Conservation (phyloP, 495 filamentous ascomycete species). For the Penicillium soppii region DNA sequence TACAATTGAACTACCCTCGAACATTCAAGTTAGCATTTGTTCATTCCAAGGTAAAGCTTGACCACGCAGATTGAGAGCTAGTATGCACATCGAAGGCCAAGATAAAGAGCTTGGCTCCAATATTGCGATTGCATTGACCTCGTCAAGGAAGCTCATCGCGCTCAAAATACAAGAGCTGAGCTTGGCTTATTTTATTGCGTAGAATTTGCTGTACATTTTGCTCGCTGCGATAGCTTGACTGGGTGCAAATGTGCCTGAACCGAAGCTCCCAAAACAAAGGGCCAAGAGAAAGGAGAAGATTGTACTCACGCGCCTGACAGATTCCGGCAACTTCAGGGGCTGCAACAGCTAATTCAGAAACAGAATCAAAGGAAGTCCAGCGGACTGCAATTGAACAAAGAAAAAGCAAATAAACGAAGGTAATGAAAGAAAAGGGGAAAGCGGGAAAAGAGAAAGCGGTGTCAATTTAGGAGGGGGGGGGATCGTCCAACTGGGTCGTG, state of each 20-base stretch:
- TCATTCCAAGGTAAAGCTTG: background rate
- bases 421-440: background rate
- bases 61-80: background rate
- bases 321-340: constrained; percentile 19
- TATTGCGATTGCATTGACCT: background rate
- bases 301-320: constrained; percentile 24
- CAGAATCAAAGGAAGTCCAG: constrained; percentile 1
- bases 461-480: constrained; percentile 18
- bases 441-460: constrained; percentile 25
- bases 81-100: background rate
- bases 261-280: constrained; percentile 11
- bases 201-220: background rate
- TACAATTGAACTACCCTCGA: background rate
- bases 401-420: constrained; percentile 13
- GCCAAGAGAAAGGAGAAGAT: background rate
- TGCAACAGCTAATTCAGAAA: background rate
- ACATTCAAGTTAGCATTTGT: background rate
- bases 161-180: background rate
- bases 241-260: background rate
- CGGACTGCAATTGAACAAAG: constrained; percentile 6
- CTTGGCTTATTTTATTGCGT: background rate
- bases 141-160: background rate
- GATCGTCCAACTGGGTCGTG: constrained; percentile 21
- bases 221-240: background rate
- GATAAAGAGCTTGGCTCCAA: background rate